phyloP scores from a whole-genome alignment of 192 early-diverging fungal species.

The Cladochytrium replicatum region DNA sequence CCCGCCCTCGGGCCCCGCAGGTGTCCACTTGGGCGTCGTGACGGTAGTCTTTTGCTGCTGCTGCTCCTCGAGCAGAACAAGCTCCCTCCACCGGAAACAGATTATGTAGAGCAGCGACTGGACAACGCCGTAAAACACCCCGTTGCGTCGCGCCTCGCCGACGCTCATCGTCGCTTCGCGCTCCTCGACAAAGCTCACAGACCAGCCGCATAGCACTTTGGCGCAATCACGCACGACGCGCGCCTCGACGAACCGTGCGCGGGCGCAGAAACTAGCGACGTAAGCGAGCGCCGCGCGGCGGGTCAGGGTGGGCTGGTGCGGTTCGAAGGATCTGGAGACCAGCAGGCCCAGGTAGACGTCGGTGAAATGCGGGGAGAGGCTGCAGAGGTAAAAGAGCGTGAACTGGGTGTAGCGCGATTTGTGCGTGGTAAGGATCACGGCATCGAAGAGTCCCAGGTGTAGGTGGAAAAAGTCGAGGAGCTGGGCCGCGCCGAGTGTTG shows the following conservation, averaged over 20 bases:
- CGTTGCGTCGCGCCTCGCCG: conserved; percentile 41
- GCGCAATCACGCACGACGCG: conserved; percentile 54
- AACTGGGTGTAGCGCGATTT: conserved; percentile 89
- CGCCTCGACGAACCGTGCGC: conserved; percentile 68
- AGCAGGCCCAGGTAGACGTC: conserved; percentile 74
- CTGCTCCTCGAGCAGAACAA: conserved; percentile 39
- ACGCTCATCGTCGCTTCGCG: conserved; percentile 33
- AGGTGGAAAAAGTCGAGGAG: conserved; percentile 51
- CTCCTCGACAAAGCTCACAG: conserved; percentile 54
- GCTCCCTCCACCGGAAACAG: conserved; percentile 86
- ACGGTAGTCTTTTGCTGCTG: neutral
- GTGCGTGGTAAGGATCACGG: conserved; percentile 72
- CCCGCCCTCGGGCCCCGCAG: too few relatives aligned
- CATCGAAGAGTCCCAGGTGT: conserved; percentile 70
- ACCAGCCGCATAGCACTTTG: conserved; percentile 58
- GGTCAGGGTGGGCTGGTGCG: conserved; percentile 49
- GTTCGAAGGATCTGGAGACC: conserved; percentile 46
- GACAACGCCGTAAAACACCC: conserved; percentile 76
- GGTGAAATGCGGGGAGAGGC: conserved; percentile 52
- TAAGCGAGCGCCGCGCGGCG: conserved; percentile 76
- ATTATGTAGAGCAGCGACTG: conserved; percentile 90
- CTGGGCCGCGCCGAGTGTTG: conserved; percentile 5
- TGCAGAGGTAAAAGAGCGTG: conserved; percentile 71
- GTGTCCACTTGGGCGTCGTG: neutral
- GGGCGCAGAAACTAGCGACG: conserved; percentile 74